These are phyloP conservation scores for Metschnikowia chrysomelidarum DNA, from an alignment of 805 yeast species.

Conservation along the genomic window DNA sequence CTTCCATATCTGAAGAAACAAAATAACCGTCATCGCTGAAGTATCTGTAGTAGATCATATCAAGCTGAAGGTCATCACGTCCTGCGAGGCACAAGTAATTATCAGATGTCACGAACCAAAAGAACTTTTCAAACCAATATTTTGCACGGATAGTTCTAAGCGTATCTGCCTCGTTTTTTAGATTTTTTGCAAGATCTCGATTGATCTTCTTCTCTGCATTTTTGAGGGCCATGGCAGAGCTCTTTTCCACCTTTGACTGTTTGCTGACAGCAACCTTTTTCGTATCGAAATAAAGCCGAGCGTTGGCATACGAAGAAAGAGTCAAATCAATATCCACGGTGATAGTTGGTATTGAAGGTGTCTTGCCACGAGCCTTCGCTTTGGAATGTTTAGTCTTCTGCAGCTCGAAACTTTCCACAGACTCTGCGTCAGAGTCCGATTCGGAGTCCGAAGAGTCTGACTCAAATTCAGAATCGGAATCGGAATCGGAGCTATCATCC, in stretches of 20 bases:
- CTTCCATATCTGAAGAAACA: constrained; percentile 72
- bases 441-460: constrained; percentile 30
- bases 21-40: constrained; percentile 70
- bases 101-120: constrained; percentile 92
- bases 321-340: constrained; percentile 65
- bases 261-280: constrained; percentile 75
- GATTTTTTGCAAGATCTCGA: constrained; percentile 62
- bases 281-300: constrained; percentile 73
- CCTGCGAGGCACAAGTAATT: constrained; percentile 87
- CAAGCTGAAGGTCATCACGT: constrained; percentile 74
- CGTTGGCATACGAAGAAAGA: constrained; percentile 84
- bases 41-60: constrained; percentile 75
- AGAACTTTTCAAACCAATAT: constrained; percentile 90
- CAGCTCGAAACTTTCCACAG: constrained; percentile 13
- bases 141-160: constrained; percentile 66
- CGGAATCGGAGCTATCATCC: constrained; percentile 21
- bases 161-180: constrained; percentile 50
- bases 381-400: constrained; percentile 13
- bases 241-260: constrained; percentile 75
- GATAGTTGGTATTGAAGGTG: constrained; percentile 24
- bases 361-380: constrained; percentile 14
- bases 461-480: constrained; percentile 34
- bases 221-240: constrained; percentile 72
- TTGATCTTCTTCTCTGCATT: constrained; percentile 78
- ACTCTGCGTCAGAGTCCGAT: constrained; percentile 11